phyloP scores from a whole-genome alignment of 176 grass and related monocot genomes.

The Coix lacrymajobi region DNA sequence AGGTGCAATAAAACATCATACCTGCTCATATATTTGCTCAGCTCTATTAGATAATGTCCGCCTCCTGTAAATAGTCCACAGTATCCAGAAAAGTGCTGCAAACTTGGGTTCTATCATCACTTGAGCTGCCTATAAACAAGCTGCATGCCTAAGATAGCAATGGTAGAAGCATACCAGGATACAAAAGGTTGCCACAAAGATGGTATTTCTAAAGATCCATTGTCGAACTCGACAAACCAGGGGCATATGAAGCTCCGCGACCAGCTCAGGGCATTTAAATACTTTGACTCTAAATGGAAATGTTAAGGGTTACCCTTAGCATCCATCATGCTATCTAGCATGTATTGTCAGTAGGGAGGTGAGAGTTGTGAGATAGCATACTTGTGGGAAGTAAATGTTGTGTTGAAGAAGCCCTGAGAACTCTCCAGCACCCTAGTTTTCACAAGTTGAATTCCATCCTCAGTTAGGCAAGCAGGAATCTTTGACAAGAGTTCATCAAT shows the following conservation, averaged over 20 bases:
- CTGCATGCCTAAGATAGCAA: background rate
- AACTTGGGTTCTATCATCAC: slow-evolving; percentile 44
- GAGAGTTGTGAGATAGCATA: slow-evolving; percentile 17
- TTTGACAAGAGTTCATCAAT: slow-evolving; percentile 54
- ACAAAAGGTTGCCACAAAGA: slow-evolving; percentile 22
- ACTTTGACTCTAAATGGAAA: slow-evolving; percentile 46
- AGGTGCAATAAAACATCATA: slow-evolving; percentile 10
- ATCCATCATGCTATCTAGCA: background rate
- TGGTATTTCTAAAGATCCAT: slow-evolving; percentile 58
- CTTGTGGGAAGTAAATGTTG: slow-evolving; percentile 19
- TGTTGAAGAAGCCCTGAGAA: slow-evolving; percentile 45
- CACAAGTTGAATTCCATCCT: slow-evolving; percentile 38
- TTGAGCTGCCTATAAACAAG: slow-evolving; percentile 1
- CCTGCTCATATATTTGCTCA: slow-evolving; percentile 74
- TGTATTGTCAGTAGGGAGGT: background rate
- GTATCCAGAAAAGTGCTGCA: slow-evolving; percentile 41
- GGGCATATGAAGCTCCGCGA: slow-evolving; percentile 60
- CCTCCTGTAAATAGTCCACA: slow-evolving; percentile 44
- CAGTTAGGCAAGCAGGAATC: slow-evolving; percentile 21
- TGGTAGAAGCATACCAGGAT: slow-evolving; percentile 41
- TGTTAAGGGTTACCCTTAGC: background rate
- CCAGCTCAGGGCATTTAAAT: slow-evolving; percentile 65
- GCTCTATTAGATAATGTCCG: slow-evolving; percentile 37
- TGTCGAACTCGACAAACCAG: slow-evolving; percentile 43
- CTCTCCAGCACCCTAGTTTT: slow-evolving; percentile 55